Conservation (phyloP, 1,284 basidiomycete species). For the Ceratobasidium sp. region DNA sequence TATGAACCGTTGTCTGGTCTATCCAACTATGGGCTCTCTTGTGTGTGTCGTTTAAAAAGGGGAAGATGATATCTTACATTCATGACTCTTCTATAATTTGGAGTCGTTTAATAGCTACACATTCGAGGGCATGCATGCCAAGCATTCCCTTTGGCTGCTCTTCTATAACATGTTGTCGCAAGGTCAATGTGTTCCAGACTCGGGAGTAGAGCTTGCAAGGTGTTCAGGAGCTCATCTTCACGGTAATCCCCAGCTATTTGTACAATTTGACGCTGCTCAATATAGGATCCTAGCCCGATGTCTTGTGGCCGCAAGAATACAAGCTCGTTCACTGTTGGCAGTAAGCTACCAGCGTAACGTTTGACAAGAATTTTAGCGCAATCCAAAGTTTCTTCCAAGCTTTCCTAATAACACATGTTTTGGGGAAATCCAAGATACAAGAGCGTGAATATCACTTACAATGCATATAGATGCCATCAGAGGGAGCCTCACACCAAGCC, state of each 20-base stretch:
- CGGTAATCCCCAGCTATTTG: neutral
- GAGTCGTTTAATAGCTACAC: neutral
- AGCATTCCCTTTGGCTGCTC: too few relatives aligned
- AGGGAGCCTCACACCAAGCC: neutral
- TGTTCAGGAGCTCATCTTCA: neutral
- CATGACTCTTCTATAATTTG: too few relatives aligned
- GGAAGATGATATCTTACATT: too few relatives aligned
- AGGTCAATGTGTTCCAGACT: neutral
- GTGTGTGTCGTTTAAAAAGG: too few relatives aligned
- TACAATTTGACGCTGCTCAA: neutral
- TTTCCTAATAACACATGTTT: too few relatives aligned
- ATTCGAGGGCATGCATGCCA: neutral
- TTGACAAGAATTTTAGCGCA: neutral
- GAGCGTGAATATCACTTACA: too few relatives aligned
- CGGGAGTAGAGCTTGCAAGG: neutral
- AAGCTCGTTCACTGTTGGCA: conserved; percentile 4
- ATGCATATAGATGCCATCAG: too few relatives aligned
- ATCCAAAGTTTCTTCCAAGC: neutral
- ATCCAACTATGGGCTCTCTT: too few relatives aligned
- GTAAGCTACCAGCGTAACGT: neutral
- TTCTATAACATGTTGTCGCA: neutral
- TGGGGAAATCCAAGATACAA: neutral
- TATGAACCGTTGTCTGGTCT: too few relatives aligned
- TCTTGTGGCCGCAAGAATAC: neutral
- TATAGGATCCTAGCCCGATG: neutral